Base-by-base conservation (phyloP, 192 early-diverging fungal genomes). In the Coemansia javaensis region DNA sequence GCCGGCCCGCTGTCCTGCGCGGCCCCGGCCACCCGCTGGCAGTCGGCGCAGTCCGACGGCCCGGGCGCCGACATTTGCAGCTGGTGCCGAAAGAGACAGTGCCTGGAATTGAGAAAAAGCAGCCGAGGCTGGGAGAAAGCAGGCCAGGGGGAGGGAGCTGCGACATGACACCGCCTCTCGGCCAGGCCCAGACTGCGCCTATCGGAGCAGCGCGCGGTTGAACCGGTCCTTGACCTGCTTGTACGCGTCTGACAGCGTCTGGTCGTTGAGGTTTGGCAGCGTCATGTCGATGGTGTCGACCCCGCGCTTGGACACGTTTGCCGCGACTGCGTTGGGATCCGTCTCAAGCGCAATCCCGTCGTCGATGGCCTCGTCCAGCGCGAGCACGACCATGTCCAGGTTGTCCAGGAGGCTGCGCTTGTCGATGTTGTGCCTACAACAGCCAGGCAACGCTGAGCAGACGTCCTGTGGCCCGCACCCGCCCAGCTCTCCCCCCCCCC, bases 281-380 rank as follows among this genome's bases (percentile, higher is more conserved):
- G 82, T 82, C 32, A 90, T 81, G 52, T 90, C 86, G 11, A 82
- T 81, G 10, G 79, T 60, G 38, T 87, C 85, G 31, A 75, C 64
- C 41, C 82, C 79, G 44, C 85, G 88, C 71, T 85, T 86, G 34
- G 86, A 87, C 16, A 90, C 88, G 31, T 85, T 79, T 32, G 77
- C 73, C 9, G 83, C 86, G 60, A 90, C 87, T 3, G 83, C 85
- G 41, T 80, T 82, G 6, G 84, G 72, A 40, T 88, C 86, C 4
- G 85, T 87, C 50, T 90, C 88, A 16, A 86, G 61, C 17, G 82
- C 79, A 36, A 90, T 87, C 15, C 88, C 95, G 52, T 94, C 90
- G 63, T 98, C 95, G 22, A 98, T 84, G 28, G 88, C 84, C 58
- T 98, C 95, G 69, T 98, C 95, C 32, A 98, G 64, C 4, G 87